Evolutionary conservation across 495 filamentous ascomycete genomes (phyloP), one percentile per base, ranked within the genome.

Genomic region (Mytilinidion resinicola): DNA sequence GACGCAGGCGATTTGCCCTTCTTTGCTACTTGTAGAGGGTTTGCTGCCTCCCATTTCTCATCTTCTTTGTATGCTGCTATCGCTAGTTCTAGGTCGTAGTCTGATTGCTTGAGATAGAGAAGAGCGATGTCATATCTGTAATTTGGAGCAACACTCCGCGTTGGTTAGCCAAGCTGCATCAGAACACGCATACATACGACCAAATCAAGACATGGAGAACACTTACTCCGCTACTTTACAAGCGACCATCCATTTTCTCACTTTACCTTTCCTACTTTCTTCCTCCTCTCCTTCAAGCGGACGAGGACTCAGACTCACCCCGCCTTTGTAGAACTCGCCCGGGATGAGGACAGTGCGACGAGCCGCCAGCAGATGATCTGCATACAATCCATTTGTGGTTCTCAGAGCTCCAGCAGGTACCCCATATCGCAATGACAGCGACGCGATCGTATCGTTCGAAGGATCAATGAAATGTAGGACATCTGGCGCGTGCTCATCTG

Each of bases 241-340:
- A 1, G 76, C 74, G 12, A 88, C 78, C 86, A 88, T 88, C 77
- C 78, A 91, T 53, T 82, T 74, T 41, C 87, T 77, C 36, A 90
- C 76, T 63, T 82, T 84, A 11, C 72, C 73, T 69, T 85, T 88
- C 39, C 81, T 77, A 25, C 74, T 73, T 64, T 85, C 84, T 63
- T 87, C 84, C 34, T 84, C 86, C 53, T 87, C 85, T 25, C 82
- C 82, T 42, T 87, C 86, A 8, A 84, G 66, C 0, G 85, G 86
- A 7, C 78, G 70, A 1, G 86, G 82, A 14, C 83, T 87, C 9
- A 89, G 70, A 56, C 79, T 83, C 5, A 83, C 74, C 19, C 80
- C 81, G 2, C 78, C 83, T 58, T 78, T 79, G 69, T 86, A 87
- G 67, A 75, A 82, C 35, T 79, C 77, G 1, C 79, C 78, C 0